These are phyloP conservation scores for Aspergillus piperis DNA, from an alignment of 2,329 filamentous ascomycete species.

Conservation along the genomic window DNA sequence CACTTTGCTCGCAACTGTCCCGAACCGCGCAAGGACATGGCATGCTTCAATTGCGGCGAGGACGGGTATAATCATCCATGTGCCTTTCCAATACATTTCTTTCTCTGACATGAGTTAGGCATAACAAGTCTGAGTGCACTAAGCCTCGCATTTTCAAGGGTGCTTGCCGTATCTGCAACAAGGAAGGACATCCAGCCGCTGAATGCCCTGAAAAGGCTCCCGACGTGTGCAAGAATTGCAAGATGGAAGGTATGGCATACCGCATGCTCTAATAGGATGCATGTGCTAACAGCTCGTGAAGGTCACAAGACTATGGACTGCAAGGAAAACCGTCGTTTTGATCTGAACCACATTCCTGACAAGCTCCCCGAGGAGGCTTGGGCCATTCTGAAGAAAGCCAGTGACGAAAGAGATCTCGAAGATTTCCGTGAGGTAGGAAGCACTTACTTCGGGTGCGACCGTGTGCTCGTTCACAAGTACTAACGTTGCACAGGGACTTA, in stretches of 20 bases:
- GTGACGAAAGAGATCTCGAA: slow-evolving; percentile 51
- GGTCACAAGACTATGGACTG: slow-evolving; percentile 50
- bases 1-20: slow-evolving; percentile 49
- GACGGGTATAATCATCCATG: slow-evolving; percentile 35
- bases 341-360: slow-evolving; percentile 48
- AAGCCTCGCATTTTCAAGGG: slow-evolving; percentile 51
- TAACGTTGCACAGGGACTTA: slow-evolving; percentile 42
- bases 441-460: not conserved
- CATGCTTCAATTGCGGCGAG: slow-evolving; percentile 47
- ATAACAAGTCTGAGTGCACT: slow-evolving; percentile 48
- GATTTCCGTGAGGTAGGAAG: slow-evolving; percentile 50
- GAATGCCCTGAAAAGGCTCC: slow-evolving; percentile 48
- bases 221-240: slow-evolving; percentile 51
- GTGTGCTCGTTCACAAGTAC: not conserved
- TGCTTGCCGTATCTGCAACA: slow-evolving; percentile 47
- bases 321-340: slow-evolving; percentile 48
- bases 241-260: slow-evolving; percentile 41
- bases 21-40: slow-evolving; percentile 41
- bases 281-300: slow-evolving; percentile 15
- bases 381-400: slow-evolving; percentile 51
- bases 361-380: slow-evolving; percentile 53
- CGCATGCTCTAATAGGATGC: slow-evolving; percentile 1
- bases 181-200: slow-evolving; percentile 48
- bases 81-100: not conserved
- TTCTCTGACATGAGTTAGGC: slow-evolving; percentile 28